Percentiles rank a stretch among this genome's conserved stretches.
Evolutionary conservation across 2,329 filamentous ascomycete genomes (phyloP).

Genomic region (Colletotrichum sp.): DNA sequence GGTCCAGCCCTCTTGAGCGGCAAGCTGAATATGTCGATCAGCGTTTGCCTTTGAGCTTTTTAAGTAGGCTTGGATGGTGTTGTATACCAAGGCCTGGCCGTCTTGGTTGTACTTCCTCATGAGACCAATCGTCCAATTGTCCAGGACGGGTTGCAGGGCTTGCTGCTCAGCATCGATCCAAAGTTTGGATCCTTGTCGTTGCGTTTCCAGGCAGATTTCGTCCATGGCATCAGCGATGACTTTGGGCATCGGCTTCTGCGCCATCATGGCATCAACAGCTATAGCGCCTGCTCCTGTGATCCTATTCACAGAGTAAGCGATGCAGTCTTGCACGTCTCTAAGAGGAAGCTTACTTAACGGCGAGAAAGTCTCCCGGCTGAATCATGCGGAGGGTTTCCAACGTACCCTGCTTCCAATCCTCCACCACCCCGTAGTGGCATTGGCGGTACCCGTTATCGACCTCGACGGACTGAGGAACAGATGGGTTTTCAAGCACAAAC

Average conservation of each 20-base stretch:
- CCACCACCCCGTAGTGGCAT: slow-evolving; percentile 55
- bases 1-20: slow-evolving; percentile 66
- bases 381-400: slow-evolving; percentile 77
- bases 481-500: slow-evolving; percentile 64
- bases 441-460: slow-evolving; percentile 42
- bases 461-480: slow-evolving; percentile 51
- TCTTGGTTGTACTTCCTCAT: slow-evolving; percentile 77
- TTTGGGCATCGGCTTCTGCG: slow-evolving; percentile 65
- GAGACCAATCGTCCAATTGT: slow-evolving; percentile 78
- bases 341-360: slow-evolving; percentile 56
- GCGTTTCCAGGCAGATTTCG: slow-evolving; percentile 75
- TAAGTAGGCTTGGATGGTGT: slow-evolving; percentile 80
- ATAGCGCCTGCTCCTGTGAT: slow-evolving; percentile 84
- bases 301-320: slow-evolving; percentile 32
- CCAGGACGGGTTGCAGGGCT: slow-evolving; percentile 78
- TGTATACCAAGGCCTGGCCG: slow-evolving; percentile 73
- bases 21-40: slow-evolving; percentile 62
- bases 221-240: slow-evolving; percentile 74
- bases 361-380: slow-evolving; percentile 66
- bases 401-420: slow-evolving; percentile 77
- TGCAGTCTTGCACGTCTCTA: background rate
- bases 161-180: slow-evolving; percentile 90
- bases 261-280: slow-evolving; percentile 71
- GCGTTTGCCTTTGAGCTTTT: slow-evolving; percentile 65
- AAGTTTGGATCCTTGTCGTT: slow-evolving; percentile 71